phyloP scores from a whole-genome alignment of 495 filamentous ascomycete genomes.

The Aspergillus heteromorphus region DNA sequence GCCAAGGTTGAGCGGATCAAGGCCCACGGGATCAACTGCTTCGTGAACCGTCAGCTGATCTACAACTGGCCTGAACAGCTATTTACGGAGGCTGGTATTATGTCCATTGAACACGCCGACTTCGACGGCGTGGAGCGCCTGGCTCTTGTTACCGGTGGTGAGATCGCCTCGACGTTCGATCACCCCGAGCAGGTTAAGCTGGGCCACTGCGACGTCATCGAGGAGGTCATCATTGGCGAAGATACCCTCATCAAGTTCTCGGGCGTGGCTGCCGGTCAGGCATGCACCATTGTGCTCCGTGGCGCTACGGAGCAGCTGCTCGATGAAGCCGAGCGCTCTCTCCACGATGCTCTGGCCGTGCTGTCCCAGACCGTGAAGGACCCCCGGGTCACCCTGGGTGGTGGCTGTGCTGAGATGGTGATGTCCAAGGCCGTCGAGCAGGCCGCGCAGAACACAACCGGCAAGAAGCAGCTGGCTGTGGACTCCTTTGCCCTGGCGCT shows the following conservation, averaged over 20 bases:
- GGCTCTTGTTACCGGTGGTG: constrained; percentile 90
- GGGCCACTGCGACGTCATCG: constrained; percentile 89
- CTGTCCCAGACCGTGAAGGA: constrained; percentile 96
- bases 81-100: constrained; percentile 94
- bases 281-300: constrained; percentile 94
- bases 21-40: constrained; percentile 98
- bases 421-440: constrained; percentile 98
- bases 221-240: constrained; percentile 97
- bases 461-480: constrained; percentile 94
- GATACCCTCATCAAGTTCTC: constrained; percentile 97
- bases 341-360: constrained; percentile 95
- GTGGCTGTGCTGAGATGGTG: constrained; percentile 95
- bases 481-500: constrained; percentile 84
- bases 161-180: constrained; percentile 97
- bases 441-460: constrained; percentile 86
- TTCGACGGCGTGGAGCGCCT: constrained; percentile 96
- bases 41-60: constrained; percentile 97
- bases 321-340: constrained; percentile 91
- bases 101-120: constrained; percentile 98
- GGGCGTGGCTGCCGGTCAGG: constrained; percentile 87
- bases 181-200: constrained; percentile 96
- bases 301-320: constrained; percentile 95
- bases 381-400: constrained; percentile 87
- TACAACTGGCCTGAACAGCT: constrained; percentile 99
- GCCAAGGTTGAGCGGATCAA: constrained; percentile 98